Evolutionary conservation across 2,329 filamentous ascomycete genomes (phyloP), one percentile per base, ranked within the genome.

Genomic region (Trichoderma aggressivum): DNA sequence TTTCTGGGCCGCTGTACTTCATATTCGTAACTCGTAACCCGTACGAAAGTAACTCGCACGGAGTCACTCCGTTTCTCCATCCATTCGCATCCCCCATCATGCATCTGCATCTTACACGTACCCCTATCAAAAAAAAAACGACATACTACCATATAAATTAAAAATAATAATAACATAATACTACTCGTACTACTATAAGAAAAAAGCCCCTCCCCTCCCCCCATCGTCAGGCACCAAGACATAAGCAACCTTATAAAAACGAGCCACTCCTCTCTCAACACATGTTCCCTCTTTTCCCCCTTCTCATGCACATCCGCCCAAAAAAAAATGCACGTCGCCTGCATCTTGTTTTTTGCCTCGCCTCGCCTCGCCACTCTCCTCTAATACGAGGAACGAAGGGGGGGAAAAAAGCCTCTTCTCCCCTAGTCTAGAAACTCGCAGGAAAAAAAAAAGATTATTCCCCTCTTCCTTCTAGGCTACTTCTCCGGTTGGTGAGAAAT

Each of bases 281-380:
- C 65, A 68, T 68, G 65, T 69, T 69, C 56, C 56, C n/a, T 59
- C 55, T 67, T 67, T 56, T 56, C 36, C 64, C 64, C 64, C 56
- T 67, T 67, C 65, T 69, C 56, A 69, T 69, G 65, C 65, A 69
- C 56, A 69, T 69, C 65, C 65, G 65, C 65, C 65, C 65, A 60
- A 68, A 67, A 30, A 34, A 59, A 26, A 55, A 66, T 56, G 63
- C 64, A 67, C 36, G 64, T 67, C 53, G 64, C 62, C 55, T 65
- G 43, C n/a, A n/a, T n/a, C 26, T 28, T 36, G 12, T 55, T 61
- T 32, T 12, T 26, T 5, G 26, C 26, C 26, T 28, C 26, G 24
- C 36, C 24, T 47, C 24, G 36, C 61, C 26, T 21, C 28, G 32
- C 63, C 47, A 26, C 36, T 6, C 47, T 50, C 24, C 53, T 68